Conservation (phyloP, 768 basidiomycete genomes). For the Pisolithus marmoratus region DNA sequence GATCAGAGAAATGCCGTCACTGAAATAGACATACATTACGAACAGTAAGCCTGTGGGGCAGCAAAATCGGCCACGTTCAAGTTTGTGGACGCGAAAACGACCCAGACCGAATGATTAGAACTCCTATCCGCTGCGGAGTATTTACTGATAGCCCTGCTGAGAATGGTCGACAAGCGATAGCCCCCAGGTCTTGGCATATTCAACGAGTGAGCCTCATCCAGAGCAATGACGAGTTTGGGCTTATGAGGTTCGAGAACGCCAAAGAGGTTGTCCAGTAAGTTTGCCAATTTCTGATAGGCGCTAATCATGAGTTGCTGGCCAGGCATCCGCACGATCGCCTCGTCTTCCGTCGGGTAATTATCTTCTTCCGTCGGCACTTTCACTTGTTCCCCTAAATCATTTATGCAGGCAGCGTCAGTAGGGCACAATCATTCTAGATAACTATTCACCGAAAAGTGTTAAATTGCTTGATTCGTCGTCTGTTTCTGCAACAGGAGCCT, state of each 20-base stretch:
- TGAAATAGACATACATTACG: not conserved
- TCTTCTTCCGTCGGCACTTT: too few relatives aligned
- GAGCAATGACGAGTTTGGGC: not conserved
- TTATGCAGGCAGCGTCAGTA: too few relatives aligned
- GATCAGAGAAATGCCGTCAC: not conserved
- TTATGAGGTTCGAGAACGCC: not conserved
- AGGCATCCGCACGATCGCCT: too few relatives aligned
- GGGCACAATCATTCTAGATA: too few relatives aligned
- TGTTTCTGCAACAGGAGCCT: too few relatives aligned
- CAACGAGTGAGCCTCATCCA: not conserved
- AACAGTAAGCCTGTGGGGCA: not conserved
- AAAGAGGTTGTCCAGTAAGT: not conserved
- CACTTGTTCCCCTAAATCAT: too few relatives aligned
- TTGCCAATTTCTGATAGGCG: not conserved
- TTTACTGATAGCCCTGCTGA: not conserved
- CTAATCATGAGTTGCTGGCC: not conserved
- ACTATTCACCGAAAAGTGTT: too few relatives aligned
- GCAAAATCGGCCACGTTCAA: slow-evolving; percentile 1
- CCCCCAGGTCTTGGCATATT: not conserved
- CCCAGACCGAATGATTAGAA: not conserved
- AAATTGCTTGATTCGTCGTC: too few relatives aligned
- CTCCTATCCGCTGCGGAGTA: not conserved
- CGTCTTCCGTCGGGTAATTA: too few relatives aligned
- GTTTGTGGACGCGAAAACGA: slow-evolving; percentile 2
- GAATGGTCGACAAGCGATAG: not conserved